Evolutionary conservation across 2,329 filamentous ascomycete genomes (phyloP).

Genomic region (Camillea tinctor): DNA sequence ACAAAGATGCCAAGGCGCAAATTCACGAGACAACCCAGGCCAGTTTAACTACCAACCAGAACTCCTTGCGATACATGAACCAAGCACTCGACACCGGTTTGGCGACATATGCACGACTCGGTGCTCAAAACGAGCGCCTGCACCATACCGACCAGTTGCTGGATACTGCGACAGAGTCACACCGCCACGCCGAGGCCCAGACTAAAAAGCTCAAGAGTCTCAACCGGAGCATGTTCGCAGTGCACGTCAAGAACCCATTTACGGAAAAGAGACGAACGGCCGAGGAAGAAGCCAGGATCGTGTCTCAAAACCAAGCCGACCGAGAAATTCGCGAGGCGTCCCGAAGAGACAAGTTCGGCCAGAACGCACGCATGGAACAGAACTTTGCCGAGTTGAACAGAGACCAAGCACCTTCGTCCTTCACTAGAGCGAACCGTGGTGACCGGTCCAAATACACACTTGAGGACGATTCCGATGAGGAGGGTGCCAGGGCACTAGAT

Average conservation of each 20-base stretch:
- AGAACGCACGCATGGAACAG: slow-evolving; percentile 54
- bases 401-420: slow-evolving; percentile 22
- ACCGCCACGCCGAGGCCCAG: slow-evolving; percentile 73
- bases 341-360: slow-evolving; percentile 51
- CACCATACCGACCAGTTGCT: slow-evolving; percentile 82
- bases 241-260: slow-evolving; percentile 76
- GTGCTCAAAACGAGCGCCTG: slow-evolving; percentile 75
- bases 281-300: slow-evolving; percentile 41
- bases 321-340: slow-evolving; percentile 64
- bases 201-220: slow-evolving; percentile 80
- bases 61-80: slow-evolving; percentile 65
- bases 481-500: slow-evolving; percentile 54
- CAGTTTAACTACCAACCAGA: slow-evolving; percentile 63
- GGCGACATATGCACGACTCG: slow-evolving; percentile 70
- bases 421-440: slow-evolving; percentile 42
- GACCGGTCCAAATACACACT: slow-evolving; percentile 75
- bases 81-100: slow-evolving; percentile 70
- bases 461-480: slow-evolving; percentile 58
- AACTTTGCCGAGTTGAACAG: slow-evolving; percentile 43
- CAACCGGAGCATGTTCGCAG: slow-evolving; percentile 88
- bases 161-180: slow-evolving; percentile 73
- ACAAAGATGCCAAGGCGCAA: slow-evolving; percentile 70
- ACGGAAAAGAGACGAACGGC: slow-evolving; percentile 65
- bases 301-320: slow-evolving; percentile 53
- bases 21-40: slow-evolving; percentile 75